Conservation (phyloP, 176 grass and related monocot species). For the Phragmites australis region DNA sequence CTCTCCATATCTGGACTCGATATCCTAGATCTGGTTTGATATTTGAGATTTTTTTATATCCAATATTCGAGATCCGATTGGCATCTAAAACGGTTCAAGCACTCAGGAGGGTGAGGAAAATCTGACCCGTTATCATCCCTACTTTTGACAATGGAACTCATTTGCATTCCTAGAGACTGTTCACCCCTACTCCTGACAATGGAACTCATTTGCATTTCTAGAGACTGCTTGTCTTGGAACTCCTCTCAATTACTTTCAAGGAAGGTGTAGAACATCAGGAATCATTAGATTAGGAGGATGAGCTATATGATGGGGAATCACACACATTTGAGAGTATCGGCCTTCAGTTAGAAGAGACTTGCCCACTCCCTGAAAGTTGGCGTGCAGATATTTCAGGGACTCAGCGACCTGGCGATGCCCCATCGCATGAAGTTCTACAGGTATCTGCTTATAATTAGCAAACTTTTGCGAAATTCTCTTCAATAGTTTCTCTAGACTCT, state of each 20-base stretch:
- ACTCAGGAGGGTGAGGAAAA: too few species aligned
- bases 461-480: neutral
- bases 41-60: too few species aligned
- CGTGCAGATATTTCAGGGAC: slow-evolving; percentile 20
- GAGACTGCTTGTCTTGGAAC: slow-evolving; percentile 65
- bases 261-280: slow-evolving; percentile 29
- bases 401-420: slow-evolving; percentile 15
- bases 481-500: neutral
- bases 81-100: too few species aligned
- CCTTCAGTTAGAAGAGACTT: slow-evolving; percentile 54
- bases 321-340: slow-evolving; percentile 52
- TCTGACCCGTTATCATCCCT: too few species aligned
- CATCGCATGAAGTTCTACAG: slow-evolving; percentile 63
- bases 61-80: too few species aligned
- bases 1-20: too few species aligned
- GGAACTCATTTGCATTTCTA: slow-evolving; percentile 41
- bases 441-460: slow-evolving; percentile 33
- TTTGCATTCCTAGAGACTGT: too few species aligned
- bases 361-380: slow-evolving; percentile 47
- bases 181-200: neutral
- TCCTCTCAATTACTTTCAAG: slow-evolving; percentile 54
- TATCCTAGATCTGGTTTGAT: too few species aligned
- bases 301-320: slow-evolving; percentile 72
- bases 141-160: too few species aligned
- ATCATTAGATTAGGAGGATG: slow-evolving; percentile 50